phyloP scores from a whole-genome alignment of 2,329 filamentous ascomycete genomes.

The Eutypa lata region DNA sequence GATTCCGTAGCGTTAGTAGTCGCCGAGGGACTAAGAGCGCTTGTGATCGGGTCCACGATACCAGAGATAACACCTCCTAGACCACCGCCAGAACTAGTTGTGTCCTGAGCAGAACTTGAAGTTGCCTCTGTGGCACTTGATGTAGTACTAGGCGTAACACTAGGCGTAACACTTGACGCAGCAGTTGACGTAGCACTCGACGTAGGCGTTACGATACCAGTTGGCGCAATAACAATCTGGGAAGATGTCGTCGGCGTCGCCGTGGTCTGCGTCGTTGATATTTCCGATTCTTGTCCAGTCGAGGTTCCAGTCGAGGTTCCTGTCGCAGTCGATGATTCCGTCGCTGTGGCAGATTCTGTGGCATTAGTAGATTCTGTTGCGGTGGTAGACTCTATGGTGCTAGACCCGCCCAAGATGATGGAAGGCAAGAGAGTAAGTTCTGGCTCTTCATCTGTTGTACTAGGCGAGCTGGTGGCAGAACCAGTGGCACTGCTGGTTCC shows the following conservation, averaged over 20 bases:
- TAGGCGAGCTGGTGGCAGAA: not conserved
- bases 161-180: conserved; percentile 3
- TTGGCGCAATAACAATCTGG: conserved; percentile 25
- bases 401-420: not conserved
- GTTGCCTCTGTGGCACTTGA: not conserved
- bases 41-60: not conserved
- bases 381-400: too few relatives aligned
- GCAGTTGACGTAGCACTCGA: conserved; percentile 4
- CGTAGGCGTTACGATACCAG: conserved; percentile 20
- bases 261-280: conserved; percentile 2
- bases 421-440: not conserved
- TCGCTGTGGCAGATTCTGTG: not conserved
- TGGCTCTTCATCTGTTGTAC: not conserved
- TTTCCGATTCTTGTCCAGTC: conserved; percentile 5
- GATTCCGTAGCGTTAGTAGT: not conserved
- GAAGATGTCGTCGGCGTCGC: conserved; percentile 16
- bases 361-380: conserved; percentile 1
- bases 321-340: too few relatives aligned
- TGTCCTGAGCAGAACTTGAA: not conserved
- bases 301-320: conserved; percentile 4
- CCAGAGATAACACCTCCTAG: conserved; percentile 14
- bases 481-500: not conserved
- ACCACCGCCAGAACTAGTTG: conserved; percentile 8
- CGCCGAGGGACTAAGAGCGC: not conserved
- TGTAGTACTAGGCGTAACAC: not conserved